Base-by-base conservation (phyloP, 805 yeast species). In the Saccharomycopsis fodiens region DNA sequence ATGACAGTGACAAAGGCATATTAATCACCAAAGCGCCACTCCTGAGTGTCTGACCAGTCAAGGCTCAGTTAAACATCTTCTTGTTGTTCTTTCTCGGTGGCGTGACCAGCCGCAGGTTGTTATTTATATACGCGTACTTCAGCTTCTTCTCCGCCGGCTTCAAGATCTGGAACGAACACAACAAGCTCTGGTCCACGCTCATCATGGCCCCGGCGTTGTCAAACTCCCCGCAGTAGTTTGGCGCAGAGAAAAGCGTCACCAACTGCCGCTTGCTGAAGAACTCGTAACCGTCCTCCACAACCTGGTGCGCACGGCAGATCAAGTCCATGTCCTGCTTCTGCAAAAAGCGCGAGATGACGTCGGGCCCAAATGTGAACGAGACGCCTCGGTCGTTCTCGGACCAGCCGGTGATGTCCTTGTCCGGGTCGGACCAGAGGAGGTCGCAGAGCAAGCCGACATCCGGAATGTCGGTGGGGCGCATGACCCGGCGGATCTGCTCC, bases 181-280 rank as follows among this genome's bases (percentile, higher is more conserved):
- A 73, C 60, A 91, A 76, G 65, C 91, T 82, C 69, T 93, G 97
- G 66, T 93, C 97, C 47, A 91, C 97, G 59, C 94, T 80, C 98
- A 91, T 91, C 97, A 93, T 93, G 35, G 98, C 98, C 61, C 97
- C 98, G 2, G 97, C 97, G 61, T 91, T 91, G 67, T 91, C 98
- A 63, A 91, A 91, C 67, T 93, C 97, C 59, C 98, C 98, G 75
- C 97, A 93, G 65, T 89, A 89, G 68, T 93, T 93, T 57, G 98
- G 98, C 47, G 98, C 98, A 45, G 93, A 81, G 64, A 91, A 91
- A 55, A 91, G 73, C 27, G 98, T 91, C 41, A 91, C 97, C 61
- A 91, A 76, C 67, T 91, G 97, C 62, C 97, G 83, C 66, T 91
- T 91, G 54, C 93, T 79, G 66, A 93, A 91, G 63, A 91, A 91